phyloP scores from a whole-genome alignment of 2,329 filamentous ascomycete species.

The Davidsoniella eucalypti region DNA sequence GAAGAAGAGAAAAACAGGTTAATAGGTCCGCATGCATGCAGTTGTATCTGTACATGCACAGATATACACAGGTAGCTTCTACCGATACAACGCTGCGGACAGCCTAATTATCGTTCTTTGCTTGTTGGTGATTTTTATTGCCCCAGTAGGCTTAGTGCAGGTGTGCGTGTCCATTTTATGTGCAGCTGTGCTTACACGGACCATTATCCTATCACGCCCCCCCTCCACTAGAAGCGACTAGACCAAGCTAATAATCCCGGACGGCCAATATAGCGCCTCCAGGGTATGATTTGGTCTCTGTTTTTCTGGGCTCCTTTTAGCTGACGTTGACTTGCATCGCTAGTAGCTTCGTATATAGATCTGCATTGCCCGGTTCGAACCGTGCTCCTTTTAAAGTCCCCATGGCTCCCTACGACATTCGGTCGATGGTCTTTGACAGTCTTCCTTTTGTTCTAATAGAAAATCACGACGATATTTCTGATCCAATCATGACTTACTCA shows the following conservation, averaged over 20 bases:
- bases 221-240: slow-evolving; percentile 8
- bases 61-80: too few relatives aligned
- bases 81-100: neutral
- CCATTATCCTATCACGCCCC: slow-evolving; percentile 1
- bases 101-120: neutral
- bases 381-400: slow-evolving; percentile 9
- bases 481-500: slow-evolving; percentile 4
- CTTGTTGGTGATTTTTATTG: neutral
- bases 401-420: slow-evolving; percentile 11
- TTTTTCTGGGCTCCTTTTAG: slow-evolving; percentile 7
- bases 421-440: slow-evolving; percentile 9
- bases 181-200: slow-evolving; percentile 5
- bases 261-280: slow-evolving; percentile 9
- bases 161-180: neutral
- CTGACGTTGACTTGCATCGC: slow-evolving; percentile 9
- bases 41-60: too few relatives aligned
- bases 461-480: slow-evolving; percentile 1
- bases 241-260: slow-evolving; percentile 11
- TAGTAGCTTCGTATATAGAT: slow-evolving; percentile 12
- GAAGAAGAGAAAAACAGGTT: neutral
- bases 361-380: slow-evolving; percentile 5
- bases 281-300: slow-evolving; percentile 3
- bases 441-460: slow-evolving; percentile 11
- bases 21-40: too few relatives aligned
- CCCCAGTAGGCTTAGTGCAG: slow-evolving; percentile 2